Evolutionary conservation across 768 basidiomycete species (phyloP), one percentile per base, ranked within the genome.

Genomic region (Suillus discolor): DNA sequence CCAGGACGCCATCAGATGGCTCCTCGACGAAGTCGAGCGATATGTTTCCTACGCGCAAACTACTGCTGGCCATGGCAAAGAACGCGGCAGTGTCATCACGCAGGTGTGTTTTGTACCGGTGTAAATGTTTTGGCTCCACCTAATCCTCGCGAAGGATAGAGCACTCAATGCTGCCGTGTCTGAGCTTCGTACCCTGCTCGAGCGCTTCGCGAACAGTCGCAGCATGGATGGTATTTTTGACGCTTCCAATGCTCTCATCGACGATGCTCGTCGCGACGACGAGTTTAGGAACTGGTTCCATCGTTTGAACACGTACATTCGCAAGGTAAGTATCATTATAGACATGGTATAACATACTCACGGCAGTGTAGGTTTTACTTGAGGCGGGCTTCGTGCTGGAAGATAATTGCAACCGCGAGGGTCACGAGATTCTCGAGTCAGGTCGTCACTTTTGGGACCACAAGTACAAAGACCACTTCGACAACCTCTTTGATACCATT

Each of bases 361-460:
- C 66, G 18, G 67, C 34, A 62, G 23, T 31, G 54, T 67, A 89
- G 87, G 80, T 90, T 2, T 81, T 97, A 5, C 82, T 97, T 61
- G 89, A 96, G 65, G 84, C 90, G 0, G 95, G 95, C 16, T 99
- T 89, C 71, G 87, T 98, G 38, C 82, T 98, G n/a, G 88, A 93
- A 62, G 88, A 91, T 0, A 83, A 86, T 39, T 93, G 89, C 71
- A 87, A 86, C 71, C 82, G 77, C 23, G 87, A 93, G 60, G 95
- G 85, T 0, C 77, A 75, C 41, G 74, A 83, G 16, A 80, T 99
- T 44, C 81, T 84, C 55, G 91, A 97, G 54, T 78, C 79, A 25
- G 95, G 96, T 16, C 85, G 89, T 61, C 72, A 76, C 28, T 98
- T 94, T 81, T 98, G 92, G 75, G 88, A 92, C 62, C 80, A 80